A percentile compares a stretch with the other conserved stretches of the same genome.
These are phyloP conservation scores for Trichoderma sp. DNA, from an alignment of 2,329 filamentous ascomycete species.

Conservation along the genomic window DNA sequence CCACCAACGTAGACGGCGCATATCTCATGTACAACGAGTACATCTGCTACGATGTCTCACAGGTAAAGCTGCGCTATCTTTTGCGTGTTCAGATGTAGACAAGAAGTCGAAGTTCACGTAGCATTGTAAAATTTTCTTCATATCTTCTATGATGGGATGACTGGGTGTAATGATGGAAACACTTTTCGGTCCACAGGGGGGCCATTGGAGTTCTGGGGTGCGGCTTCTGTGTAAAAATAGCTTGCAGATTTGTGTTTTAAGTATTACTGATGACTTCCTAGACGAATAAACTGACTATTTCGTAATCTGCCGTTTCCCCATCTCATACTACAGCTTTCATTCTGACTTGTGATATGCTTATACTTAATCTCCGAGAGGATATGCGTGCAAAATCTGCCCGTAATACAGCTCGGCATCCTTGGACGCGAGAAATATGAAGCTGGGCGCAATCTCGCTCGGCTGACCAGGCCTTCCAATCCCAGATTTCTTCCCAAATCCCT, in stretches of 20 bases:
- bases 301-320: neutral
- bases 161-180: neutral
- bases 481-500: constrained; percentile 43
- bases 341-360: neutral
- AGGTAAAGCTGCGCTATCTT: constrained; percentile 70
- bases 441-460: constrained; percentile 47
- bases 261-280: neutral
- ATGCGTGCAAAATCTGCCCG: constrained; percentile 43
- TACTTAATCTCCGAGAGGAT: constrained; percentile 41
- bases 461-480: constrained; percentile 44
- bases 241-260: neutral
- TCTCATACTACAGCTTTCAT: neutral
- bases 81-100: constrained; percentile 58
- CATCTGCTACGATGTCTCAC: constrained; percentile 69
- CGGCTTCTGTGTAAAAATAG: neutral
- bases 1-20: constrained; percentile 48
- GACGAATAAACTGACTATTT: neutral
- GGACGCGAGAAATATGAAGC: constrained; percentile 42
- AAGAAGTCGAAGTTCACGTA: neutral
- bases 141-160: neutral
- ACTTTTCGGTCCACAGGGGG: neutral
- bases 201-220: neutral
- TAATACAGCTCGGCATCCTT: constrained; percentile 44
- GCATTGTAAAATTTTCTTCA: neutral
- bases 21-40: constrained; percentile 71